These are phyloP conservation scores for Cystofilobasidium bisporidii DNA, from an alignment of 768 basidiomycete species.

Conservation along the genomic window DNA sequence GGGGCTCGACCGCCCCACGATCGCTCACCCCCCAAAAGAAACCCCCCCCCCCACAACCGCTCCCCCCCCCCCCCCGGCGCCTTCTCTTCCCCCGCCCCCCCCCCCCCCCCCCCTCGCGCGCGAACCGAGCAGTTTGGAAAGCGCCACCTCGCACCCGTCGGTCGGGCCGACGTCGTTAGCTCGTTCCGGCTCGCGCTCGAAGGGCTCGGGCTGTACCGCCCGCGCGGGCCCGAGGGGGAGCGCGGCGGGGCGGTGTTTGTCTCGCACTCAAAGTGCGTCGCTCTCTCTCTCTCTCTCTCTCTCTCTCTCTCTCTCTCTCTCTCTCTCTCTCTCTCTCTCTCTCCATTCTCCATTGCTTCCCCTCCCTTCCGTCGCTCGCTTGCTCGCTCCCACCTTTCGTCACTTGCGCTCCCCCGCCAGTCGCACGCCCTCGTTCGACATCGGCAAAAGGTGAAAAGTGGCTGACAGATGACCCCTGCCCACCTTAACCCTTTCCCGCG, in stretches of 20 bases:
- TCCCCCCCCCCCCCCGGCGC: too few species aligned
- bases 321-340: neutral
- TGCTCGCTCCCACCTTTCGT: too few species aligned
- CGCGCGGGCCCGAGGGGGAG: conserved; percentile 28
- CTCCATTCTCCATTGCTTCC: too few species aligned
- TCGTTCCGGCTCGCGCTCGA: conserved; percentile 52
- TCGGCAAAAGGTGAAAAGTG: too few species aligned
- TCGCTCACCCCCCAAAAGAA: too few species aligned
- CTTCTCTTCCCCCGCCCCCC: too few species aligned
- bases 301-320: neutral
- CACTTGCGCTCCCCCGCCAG: too few species aligned
- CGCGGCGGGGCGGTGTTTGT: conserved; percentile 59
- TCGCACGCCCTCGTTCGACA: too few species aligned
- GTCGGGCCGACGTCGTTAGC: conserved; percentile 52
- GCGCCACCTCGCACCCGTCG: conserved; percentile 60
- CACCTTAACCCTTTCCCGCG: neutral
- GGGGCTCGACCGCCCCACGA: too few species aligned
- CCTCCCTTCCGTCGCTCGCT: too few species aligned
- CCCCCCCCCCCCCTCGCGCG: too few species aligned
- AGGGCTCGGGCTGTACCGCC: conserved; percentile 55
- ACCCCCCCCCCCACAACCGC: too few species aligned
- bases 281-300: neutral
- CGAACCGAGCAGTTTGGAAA: conserved; percentile 49
- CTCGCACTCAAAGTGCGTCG: conserved; percentile 77
- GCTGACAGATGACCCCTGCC: neutral